Evolutionary conservation across 129 eudicot species (phyloP).

Genomic region (carrot (Daucus carota)): DNA sequence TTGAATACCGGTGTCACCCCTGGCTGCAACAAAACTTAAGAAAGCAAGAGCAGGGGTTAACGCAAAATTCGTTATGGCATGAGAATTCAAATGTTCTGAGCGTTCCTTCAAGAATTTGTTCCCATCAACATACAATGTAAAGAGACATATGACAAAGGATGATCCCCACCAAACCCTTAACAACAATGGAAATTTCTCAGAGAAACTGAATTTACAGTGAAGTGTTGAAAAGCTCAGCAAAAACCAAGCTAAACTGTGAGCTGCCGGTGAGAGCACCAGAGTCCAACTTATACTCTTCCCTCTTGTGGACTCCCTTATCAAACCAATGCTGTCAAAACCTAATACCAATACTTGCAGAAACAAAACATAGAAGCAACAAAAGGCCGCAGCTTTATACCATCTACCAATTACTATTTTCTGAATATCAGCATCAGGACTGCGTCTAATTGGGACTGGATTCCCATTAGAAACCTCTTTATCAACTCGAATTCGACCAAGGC

Average conservation of each 20-base stretch:
- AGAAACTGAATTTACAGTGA: slow-evolving; percentile 44
- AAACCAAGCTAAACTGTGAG: slow-evolving; percentile 73
- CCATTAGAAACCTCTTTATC: slow-evolving; percentile 40
- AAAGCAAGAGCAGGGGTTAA: slow-evolving; percentile 57
- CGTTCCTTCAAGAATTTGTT: slow-evolving; percentile 42
- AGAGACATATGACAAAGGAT: slow-evolving; percentile 48
- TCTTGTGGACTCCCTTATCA: slow-evolving; percentile 36
- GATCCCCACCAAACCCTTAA: slow-evolving; percentile 72
- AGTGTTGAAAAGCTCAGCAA: slow-evolving; percentile 49
- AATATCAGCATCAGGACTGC: slow-evolving; percentile 24
- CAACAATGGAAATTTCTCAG: slow-evolving; percentile 60
- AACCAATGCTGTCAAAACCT: slow-evolving; percentile 54
- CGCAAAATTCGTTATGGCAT: slow-evolving; percentile 52
- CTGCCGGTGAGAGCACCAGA: slow-evolving; percentile 45
- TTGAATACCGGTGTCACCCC: slow-evolving; percentile 69
- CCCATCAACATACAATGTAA: slow-evolving; percentile 53
- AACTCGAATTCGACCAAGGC: slow-evolving; percentile 33
- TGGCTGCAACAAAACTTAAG: slow-evolving; percentile 57
- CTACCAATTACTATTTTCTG: slow-evolving; percentile 45
- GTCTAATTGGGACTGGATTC: slow-evolving; percentile 28
- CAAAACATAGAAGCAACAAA: slow-evolving; percentile 64
- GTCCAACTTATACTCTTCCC: slow-evolving; percentile 40
- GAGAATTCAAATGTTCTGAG: slow-evolving; percentile 37
- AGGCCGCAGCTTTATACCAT: slow-evolving; percentile 54
- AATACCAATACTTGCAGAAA: slow-evolving; percentile 60